Conservation (phyloP, 2,329 filamentous ascomycete species). For the Neopestalotiopsis sp. region DNA sequence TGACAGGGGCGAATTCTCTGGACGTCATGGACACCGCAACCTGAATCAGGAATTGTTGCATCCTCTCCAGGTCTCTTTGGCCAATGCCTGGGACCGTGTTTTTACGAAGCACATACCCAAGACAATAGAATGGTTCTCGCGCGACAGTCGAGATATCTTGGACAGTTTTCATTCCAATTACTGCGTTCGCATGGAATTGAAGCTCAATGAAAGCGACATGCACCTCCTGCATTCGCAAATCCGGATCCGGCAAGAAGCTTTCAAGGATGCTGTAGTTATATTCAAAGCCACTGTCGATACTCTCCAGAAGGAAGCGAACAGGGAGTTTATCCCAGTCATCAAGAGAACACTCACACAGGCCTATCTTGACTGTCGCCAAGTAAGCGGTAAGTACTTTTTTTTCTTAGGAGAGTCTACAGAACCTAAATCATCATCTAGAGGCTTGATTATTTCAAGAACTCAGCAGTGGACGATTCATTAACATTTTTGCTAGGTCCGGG, state of each 20-base stretch:
- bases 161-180: not conserved
- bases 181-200: not conserved
- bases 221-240: not conserved
- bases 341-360: not conserved
- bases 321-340: constrained; percentile 1
- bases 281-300: constrained; percentile 43
- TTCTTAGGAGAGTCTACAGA: not conserved
- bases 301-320: constrained; percentile 50
- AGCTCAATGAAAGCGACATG: not conserved
- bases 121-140: not conserved
- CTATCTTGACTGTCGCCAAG: not conserved
- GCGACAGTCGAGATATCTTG: not conserved
- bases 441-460: too few relatives aligned
- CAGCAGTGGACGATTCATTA: not conserved
- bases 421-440: too few relatives aligned
- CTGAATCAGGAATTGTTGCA: not conserved
- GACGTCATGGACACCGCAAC: not conserved
- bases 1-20: not conserved
- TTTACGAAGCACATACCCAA: not conserved
- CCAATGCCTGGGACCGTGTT: not conserved
- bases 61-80: not conserved
- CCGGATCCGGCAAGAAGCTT: not conserved
- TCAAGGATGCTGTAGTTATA: not conserved
- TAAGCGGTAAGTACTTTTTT: not conserved
- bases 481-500: not conserved